Evolutionary conservation across 148 eudicot genomes (phyloP), one percentile per base, ranked within the genome.

Genomic region (Limonium bicolor): DNA sequence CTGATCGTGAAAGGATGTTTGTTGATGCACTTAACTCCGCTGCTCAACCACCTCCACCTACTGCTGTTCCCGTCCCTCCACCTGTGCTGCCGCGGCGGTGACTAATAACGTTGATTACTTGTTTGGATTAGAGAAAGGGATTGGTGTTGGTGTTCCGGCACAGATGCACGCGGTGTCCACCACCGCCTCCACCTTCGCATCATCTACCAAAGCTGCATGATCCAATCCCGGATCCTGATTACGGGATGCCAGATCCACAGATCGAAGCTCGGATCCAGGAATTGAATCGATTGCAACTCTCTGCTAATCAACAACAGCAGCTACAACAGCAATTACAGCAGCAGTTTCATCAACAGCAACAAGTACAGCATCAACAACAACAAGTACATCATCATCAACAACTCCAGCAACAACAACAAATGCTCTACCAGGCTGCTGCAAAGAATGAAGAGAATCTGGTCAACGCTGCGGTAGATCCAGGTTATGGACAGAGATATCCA

Each of bases 71-170:
- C 61, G 27, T 59, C 58, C 1, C n/a, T n/a, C n/a, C n/a, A n/a
- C 54, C 66, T 22, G 45, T 26, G 18, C 49, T 46, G 6, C 55
- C 71, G 16, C 53, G 56, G 22, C 36, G 21, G 59, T 39, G 24
- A 67, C 62, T 22, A 46, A 33, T 30, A 57, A 44, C 5, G 70
- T 62, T 1, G 96, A 87, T 61, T 83, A 69, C 33, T 44, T 88
- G 22, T 83, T 88, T 34, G 96, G 94, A 3, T 52, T 74, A 32
- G 96, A 88, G 26, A 80, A 74, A 62, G 14, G n/a, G n/a, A n/a
- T n/a, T n/a, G n/a, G n/a, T n/a, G 31, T 13, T 20, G 42, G 42
- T 8, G 2, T 3, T 38, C 36, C 2, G 13, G 6, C 14, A 12
- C 36, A 15, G 36, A 32, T 32, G 13, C 14, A 32, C 5, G 2